phyloP scores from a whole-genome alignment of 768 basidiomycete species.

The Tylopilus plumbeoviolaceoides region DNA sequence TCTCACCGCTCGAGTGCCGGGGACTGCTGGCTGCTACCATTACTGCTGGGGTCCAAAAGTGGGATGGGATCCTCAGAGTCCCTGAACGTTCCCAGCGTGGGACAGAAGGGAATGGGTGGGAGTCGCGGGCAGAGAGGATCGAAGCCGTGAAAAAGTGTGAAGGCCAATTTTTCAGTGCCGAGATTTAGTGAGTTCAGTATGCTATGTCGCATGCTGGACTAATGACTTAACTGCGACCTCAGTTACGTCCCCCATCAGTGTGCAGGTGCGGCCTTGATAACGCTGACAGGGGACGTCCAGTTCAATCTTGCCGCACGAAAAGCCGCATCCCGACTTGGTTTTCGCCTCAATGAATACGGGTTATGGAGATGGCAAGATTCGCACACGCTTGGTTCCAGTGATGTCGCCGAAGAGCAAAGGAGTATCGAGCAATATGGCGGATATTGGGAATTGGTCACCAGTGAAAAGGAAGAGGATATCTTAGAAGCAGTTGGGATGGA shows the following conservation, averaged over 20 bases:
- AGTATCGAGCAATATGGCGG: constrained; percentile 13
- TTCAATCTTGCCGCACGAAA: constrained; percentile 42
- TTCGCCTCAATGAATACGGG: constrained; percentile 59
- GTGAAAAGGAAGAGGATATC: constrained; percentile 26
- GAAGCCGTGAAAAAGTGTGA: constrained; percentile 20
- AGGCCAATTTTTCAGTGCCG: constrained; percentile 39
- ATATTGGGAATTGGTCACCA: constrained; percentile 21
- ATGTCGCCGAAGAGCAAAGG: constrained; percentile 1
- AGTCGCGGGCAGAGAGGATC: constrained; percentile 22
- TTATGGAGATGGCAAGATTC: constrained; percentile 53
- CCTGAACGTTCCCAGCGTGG: constrained; percentile 31
- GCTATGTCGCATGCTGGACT: background rate
- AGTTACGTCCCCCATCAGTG: constrained; percentile 23
- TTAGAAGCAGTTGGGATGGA: constrained; percentile 24
- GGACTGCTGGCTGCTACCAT: constrained; percentile 44
- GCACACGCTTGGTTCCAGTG: background rate
- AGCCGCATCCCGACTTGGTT: constrained; percentile 41
- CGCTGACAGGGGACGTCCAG: constrained; percentile 52
- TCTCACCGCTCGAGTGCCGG: constrained; percentile 39
- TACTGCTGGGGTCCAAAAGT: constrained; percentile 32
- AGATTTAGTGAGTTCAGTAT: constrained; percentile 27
- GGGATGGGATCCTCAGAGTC: constrained; percentile 51
- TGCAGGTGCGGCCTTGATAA: constrained; percentile 48
- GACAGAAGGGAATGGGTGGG: constrained; percentile 24
- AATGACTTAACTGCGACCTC: background rate